A percentile compares a stretch with the other conserved stretches of the same genome.
phyloP scores from a whole-genome alignment of 1,139 yeast genomes.

The Nakaseomyces delphensis region DNA sequence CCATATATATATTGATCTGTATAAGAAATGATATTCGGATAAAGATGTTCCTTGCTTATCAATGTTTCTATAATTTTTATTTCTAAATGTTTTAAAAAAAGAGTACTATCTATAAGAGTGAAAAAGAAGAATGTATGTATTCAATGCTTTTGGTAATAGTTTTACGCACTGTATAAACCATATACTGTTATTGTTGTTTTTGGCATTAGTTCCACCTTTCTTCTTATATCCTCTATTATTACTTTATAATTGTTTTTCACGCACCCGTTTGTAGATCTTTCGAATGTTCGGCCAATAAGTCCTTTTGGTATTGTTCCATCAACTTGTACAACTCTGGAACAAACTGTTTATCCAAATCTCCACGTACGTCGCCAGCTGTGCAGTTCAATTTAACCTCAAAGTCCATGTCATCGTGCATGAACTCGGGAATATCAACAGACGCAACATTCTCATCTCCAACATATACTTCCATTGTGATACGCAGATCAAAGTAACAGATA shows the following conservation, averaged over 20 bases:
- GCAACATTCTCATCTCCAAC: constrained; percentile 34
- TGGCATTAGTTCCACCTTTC: too few species aligned
- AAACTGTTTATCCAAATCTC: constrained; percentile 28
- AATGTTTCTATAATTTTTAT: constrained; percentile 1
- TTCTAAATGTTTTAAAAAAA: constrained; percentile 1
- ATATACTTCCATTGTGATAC: constrained; percentile 40
- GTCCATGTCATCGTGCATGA: constrained; percentile 66
- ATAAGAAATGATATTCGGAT: too few species aligned
- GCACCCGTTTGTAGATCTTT: constrained; percentile 45
- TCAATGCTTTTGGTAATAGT: neutral
- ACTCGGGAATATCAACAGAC: constrained; percentile 49
- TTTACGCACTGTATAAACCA: constrained; percentile 5
- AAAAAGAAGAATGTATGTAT: too few species aligned
- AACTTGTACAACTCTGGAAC: constrained; percentile 44
- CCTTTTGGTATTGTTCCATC: constrained; percentile 52
- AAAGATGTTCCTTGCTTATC: too few species aligned
- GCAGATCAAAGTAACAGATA: constrained; percentile 63
- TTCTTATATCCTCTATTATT: neutral
- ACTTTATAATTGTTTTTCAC: neutral
- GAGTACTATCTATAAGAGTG: neutral
- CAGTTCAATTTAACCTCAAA: constrained; percentile 39
- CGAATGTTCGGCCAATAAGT: constrained; percentile 52
- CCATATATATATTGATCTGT: constrained; percentile 81
- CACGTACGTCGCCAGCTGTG: neutral
- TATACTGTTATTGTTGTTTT: neutral